Conservation (phyloP, 805 yeast species). For the Zygosaccharomyces pseudorouxii region DNA sequence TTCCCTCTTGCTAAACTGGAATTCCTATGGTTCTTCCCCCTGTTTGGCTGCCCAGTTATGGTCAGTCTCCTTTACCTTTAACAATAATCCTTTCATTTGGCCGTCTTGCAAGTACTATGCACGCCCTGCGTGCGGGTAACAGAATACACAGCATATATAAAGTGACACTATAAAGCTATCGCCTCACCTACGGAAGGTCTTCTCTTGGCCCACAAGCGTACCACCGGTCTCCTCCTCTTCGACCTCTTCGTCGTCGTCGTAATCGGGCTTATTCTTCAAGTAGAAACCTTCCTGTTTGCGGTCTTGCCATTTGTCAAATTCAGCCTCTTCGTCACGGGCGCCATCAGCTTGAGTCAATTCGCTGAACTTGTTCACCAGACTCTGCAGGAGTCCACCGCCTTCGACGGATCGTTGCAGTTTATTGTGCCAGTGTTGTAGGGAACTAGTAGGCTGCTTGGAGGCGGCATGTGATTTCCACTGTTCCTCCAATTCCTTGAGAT, state of each 20-base stretch:
- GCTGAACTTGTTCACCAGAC: conserved; percentile 27
- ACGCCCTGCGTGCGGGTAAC: not conserved
- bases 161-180: not conserved
- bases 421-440: conserved; percentile 13
- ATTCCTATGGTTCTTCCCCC: conserved; percentile 1
- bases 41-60: not conserved
- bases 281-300: conserved; percentile 20
- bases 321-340: conserved; percentile 30
- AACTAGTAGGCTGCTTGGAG: conserved; percentile 6
- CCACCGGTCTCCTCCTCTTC: conserved; percentile 12
- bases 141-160: too few relatives aligned
- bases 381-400: conserved; percentile 19
- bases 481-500: conserved; percentile 36
- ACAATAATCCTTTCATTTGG: not conserved
- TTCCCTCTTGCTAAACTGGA: not conserved
- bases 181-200: not conserved
- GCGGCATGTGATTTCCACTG: conserved; percentile 6
- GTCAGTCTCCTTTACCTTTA: not conserved
- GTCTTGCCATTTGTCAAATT: conserved; percentile 24
- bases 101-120: not conserved
- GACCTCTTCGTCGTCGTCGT: conserved; percentile 25
- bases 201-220: conserved; percentile 8
- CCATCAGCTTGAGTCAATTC: conserved; percentile 29
- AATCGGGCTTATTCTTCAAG: conserved; percentile 25
- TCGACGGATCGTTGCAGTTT: conserved; percentile 18